These are phyloP conservation scores for Daldinia vernicosa DNA, from an alignment of 495 filamentous ascomycete genomes.

Conservation along the genomic window DNA sequence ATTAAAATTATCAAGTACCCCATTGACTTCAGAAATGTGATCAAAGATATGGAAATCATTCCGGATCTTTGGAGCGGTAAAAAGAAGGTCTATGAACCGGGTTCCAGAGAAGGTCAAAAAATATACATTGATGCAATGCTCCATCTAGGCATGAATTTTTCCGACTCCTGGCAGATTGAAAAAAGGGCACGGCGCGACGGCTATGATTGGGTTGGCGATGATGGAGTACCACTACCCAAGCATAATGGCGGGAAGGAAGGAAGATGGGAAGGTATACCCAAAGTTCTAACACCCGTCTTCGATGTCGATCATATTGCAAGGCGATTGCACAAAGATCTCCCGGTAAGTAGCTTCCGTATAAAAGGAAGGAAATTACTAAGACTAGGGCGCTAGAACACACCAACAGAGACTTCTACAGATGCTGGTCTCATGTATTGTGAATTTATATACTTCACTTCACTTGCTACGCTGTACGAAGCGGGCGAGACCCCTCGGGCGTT, in stretches of 20 bases:
- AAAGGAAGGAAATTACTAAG: background rate
- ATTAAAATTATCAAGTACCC: conserved; percentile 20
- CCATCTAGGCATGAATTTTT: conserved; percentile 21
- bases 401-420: conserved; percentile 3
- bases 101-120: background rate
- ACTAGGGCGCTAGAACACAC: background rate
- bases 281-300: conserved; percentile 11
- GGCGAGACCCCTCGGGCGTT: background rate
- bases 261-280: conserved; percentile 13
- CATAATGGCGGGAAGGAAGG: conserved; percentile 7
- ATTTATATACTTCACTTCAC: conserved; percentile 19
- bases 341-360: background rate
- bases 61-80: conserved; percentile 16
- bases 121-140: conserved; percentile 26
- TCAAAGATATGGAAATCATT: conserved; percentile 16
- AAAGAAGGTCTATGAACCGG: conserved; percentile 11
- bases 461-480: background rate
- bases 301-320: conserved; percentile 7
- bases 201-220: conserved; percentile 23
- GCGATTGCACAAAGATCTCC: conserved; percentile 6
- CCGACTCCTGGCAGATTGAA: conserved; percentile 16
- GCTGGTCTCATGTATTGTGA: conserved; percentile 19
- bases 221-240: conserved; percentile 16
- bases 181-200: conserved; percentile 20
- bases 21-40: conserved; percentile 18